Evolutionary conservation across 139 green algal species (phyloP).

Genomic region (Spirogloea muscicola): DNA sequence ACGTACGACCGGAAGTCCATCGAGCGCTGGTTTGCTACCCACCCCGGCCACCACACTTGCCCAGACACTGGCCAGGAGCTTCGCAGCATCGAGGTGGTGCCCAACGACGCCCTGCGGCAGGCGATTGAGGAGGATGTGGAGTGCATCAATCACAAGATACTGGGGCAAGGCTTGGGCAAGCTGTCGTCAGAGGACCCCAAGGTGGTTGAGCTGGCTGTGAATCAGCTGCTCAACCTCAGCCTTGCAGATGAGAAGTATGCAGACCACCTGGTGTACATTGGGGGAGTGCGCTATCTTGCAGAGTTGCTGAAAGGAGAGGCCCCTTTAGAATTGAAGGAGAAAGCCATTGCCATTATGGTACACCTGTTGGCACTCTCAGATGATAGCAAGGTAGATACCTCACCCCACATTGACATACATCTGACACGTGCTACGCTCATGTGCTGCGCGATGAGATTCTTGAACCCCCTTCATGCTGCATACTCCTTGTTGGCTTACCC

Average conservation of each 20-base stretch:
- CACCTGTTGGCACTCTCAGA: background rate
- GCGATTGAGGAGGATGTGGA: constrained; percentile 29
- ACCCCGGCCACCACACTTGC: constrained; percentile 21
- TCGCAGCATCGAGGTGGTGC: constrained; percentile 6
- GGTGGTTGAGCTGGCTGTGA: constrained; percentile 25
- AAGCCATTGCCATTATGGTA: background rate
- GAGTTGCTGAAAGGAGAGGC: background rate
- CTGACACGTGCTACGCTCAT: background rate
- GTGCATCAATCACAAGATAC: constrained; percentile 1
- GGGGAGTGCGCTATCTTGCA: constrained; percentile 8
- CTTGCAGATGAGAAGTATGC: constrained; percentile 20
- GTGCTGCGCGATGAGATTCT: background rate
- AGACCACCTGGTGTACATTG: constrained; percentile 10
- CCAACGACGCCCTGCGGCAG: constrained; percentile 10
- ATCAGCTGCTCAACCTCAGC: constrained; percentile 5
- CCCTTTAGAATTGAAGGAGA: background rate
- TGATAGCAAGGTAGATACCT: constrained; percentile 3
- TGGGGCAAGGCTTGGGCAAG: background rate
- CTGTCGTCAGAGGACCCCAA: constrained; percentile 1
- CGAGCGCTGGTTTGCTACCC: constrained; percentile 35
- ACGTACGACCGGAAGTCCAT: constrained; percentile 47
- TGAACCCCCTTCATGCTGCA: background rate
- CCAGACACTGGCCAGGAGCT: constrained; percentile 16
- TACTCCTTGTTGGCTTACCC: background rate
- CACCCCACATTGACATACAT: background rate